Percentiles rank a stretch among this genome's conserved stretches.
phyloP scores from a whole-genome alignment of 371 early-diverging fungal species.

The Rhizopus delemar region DNA sequence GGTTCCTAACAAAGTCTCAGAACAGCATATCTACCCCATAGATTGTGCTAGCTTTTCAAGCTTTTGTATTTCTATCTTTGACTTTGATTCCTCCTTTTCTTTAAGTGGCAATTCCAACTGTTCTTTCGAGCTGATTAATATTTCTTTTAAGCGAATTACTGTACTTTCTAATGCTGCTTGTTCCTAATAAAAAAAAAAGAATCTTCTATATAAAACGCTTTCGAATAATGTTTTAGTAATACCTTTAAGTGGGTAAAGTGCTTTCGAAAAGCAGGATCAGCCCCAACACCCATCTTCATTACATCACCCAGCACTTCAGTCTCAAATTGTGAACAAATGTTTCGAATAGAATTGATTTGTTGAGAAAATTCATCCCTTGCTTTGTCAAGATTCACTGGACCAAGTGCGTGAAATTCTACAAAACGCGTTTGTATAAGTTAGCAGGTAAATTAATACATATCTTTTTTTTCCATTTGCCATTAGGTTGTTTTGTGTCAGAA shows the following conservation, averaged over 20 bases:
- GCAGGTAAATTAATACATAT: neutral
- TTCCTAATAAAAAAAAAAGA: constrained; percentile 33
- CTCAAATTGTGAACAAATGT: constrained; percentile 60
- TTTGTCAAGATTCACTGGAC: constrained; percentile 54
- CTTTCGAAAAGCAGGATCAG: constrained; percentile 56
- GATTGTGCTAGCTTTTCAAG: constrained; percentile 44
- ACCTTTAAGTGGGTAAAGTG: constrained; percentile 60
- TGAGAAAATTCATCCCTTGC: constrained; percentile 52
- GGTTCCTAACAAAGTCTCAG: no score
- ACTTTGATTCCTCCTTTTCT: constrained; percentile 47
- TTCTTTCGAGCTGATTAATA: constrained; percentile 44
- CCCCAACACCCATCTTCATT: constrained; percentile 56
- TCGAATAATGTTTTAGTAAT: neutral
- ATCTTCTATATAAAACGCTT: neutral
- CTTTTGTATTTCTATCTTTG: constrained; percentile 39
- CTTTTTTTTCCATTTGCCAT: constrained; percentile 23
- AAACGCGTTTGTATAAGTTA: neutral
- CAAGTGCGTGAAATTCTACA: constrained; percentile 57
- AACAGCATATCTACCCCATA: constrained; percentile 31
- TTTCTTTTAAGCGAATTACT: constrained; percentile 49
- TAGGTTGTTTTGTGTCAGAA: constrained; percentile 14
- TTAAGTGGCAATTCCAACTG: constrained; percentile 44
- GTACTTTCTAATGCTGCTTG: constrained; percentile 57
- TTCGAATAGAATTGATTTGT: constrained; percentile 54
- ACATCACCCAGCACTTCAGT: constrained; percentile 63